Conservation (phyloP, 2,329 filamentous ascomycete species). For the Coniosporium tulheliwenetii region DNA sequence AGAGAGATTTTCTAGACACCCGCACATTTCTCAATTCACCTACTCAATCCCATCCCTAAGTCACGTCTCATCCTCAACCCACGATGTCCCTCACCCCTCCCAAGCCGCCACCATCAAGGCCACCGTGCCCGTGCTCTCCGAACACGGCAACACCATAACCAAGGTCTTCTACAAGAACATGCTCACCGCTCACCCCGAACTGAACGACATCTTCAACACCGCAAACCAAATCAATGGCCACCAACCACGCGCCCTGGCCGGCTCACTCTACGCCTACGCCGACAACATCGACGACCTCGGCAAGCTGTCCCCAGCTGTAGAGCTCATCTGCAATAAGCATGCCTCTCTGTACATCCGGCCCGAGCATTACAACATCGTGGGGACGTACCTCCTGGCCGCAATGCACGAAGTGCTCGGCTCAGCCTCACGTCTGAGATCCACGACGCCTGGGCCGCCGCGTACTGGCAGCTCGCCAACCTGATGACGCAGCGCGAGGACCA, state of each 20-base stretch:
- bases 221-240: slow-evolving; percentile 52
- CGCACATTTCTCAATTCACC: no score
- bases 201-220: slow-evolving; percentile 57
- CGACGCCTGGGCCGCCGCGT: slow-evolving; percentile 55
- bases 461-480: slow-evolving; percentile 58
- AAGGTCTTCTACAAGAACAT: slow-evolving; percentile 58
- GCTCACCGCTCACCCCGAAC: slow-evolving; percentile 46
- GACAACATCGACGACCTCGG: slow-evolving; percentile 54
- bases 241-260: slow-evolving; percentile 55
- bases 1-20: no score
- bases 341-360: slow-evolving; percentile 52
- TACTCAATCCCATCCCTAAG: no score
- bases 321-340: slow-evolving; percentile 65
- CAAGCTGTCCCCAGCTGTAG: slow-evolving; percentile 38
- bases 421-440: slow-evolving; percentile 50
- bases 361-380: slow-evolving; percentile 57
- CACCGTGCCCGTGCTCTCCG: slow-evolving; percentile 52
- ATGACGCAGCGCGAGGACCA: slow-evolving; percentile 51
- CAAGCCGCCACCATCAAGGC: slow-evolving; percentile 52
- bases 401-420: slow-evolving; percentile 52
- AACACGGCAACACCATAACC: slow-evolving; percentile 54
- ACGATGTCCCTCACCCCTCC: slow-evolving; percentile 37
- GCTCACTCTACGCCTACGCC: slow-evolving; percentile 55
- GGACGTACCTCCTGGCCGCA: slow-evolving; percentile 50
- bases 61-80: background rate